A percentile compares a stretch with the other conserved stretches of the same genome.
Conservation (phyloP, 2,329 filamentous ascomycete genomes). For the Ophioceras dolichostomum region DNA sequence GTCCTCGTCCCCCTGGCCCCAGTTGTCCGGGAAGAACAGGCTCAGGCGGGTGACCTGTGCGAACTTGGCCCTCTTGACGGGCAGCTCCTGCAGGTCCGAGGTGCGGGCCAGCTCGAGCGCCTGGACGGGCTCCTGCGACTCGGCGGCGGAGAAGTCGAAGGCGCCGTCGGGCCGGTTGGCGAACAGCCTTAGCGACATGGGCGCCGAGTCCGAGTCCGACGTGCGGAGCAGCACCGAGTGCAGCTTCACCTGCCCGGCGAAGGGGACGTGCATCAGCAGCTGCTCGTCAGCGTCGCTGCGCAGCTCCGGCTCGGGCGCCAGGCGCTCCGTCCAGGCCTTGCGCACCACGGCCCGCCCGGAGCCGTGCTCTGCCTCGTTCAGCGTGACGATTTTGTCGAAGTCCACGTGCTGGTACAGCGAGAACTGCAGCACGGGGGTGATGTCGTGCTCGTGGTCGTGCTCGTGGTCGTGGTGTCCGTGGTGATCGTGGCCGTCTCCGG, state of each 20-base stretch:
- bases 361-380: conserved; percentile 65
- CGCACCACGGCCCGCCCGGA: conserved; percentile 65
- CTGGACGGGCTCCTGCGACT: conserved; percentile 60
- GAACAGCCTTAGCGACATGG: conserved; percentile 75
- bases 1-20: conserved; percentile 31
- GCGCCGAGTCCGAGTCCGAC: conserved; percentile 56
- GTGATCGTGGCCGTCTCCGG: conserved; percentile 4
- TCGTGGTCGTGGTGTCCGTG: conserved; percentile 40
- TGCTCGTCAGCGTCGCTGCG: conserved; percentile 85
- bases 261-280: conserved; percentile 88
- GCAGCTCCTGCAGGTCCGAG: conserved; percentile 72
- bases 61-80: conserved; percentile 80
- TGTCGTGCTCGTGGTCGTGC: conserved; percentile 86
- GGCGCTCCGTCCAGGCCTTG: conserved; percentile 82
- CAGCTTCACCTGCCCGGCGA: conserved; percentile 86
- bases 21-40: conserved; percentile 56
- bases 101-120: conserved; percentile 67
- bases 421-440: conserved; percentile 80
- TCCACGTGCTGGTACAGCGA: conserved; percentile 88
- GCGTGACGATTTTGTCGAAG: conserved; percentile 70
- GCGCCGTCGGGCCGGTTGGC: conserved; percentile 70
- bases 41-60: conserved; percentile 71
- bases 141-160: conserved; percentile 70
- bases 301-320: conserved; percentile 61
- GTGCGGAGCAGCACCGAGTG: conserved; percentile 82